Evolutionary conservation across 1,284 basidiomycete species (phyloP).

Genomic region (Puccinia novopanici): DNA sequence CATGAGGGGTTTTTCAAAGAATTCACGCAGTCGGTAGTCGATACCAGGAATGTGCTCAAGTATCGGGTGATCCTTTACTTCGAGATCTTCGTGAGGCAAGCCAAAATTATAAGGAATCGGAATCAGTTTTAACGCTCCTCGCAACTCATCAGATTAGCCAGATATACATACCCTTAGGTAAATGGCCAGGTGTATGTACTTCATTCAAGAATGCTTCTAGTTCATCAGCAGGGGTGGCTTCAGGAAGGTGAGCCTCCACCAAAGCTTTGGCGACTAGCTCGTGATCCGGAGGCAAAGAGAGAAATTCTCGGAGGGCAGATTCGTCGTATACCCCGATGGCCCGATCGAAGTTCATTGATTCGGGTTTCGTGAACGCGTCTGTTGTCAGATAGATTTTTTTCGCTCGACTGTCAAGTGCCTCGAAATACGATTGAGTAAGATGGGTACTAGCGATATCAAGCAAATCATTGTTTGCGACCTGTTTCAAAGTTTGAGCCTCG

Average conservation of each 20-base stretch:
- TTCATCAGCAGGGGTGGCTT: not conserved
- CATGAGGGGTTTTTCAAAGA: not conserved
- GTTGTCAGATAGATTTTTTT: conserved; percentile 7
- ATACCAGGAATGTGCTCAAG: not conserved
- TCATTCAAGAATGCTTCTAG: conserved; percentile 10
- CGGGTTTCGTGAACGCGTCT: not conserved
- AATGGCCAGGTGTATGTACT: not conserved
- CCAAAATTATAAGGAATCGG: not conserved
- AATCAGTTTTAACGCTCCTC: too few relatives aligned
- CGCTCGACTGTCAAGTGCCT: not conserved
- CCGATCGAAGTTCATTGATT: not conserved
- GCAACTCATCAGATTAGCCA: not conserved
- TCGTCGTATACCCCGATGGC: not conserved
- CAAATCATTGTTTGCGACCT: not conserved
- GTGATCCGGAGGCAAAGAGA: not conserved
- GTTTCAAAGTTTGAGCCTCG: not conserved
- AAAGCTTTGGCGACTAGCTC: not conserved
- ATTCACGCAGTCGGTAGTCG: not conserved
- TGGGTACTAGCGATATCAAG: too few relatives aligned
- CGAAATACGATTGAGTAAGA: not conserved
- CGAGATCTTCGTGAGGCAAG: too few relatives aligned
- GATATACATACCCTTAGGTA: not conserved
- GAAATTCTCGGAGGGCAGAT: not conserved
- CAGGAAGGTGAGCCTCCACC: not conserved
- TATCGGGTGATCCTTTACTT: not conserved